These are phyloP conservation scores for Astrocystis sublimbata DNA, from an alignment of 495 filamentous ascomycete genomes.

Conservation along the genomic window DNA sequence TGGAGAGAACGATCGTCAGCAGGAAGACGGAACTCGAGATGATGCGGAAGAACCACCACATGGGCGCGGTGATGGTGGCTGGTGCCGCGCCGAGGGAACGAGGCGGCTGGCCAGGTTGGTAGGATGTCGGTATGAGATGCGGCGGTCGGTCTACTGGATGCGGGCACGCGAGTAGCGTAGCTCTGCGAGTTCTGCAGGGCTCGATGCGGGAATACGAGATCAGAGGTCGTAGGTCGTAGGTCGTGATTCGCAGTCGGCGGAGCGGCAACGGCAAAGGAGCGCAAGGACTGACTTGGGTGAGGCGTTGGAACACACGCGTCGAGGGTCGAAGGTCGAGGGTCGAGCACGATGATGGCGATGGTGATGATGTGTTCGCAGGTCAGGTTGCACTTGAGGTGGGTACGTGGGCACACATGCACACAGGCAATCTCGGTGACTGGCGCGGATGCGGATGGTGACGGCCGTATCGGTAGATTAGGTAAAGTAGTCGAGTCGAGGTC, in stretches of 20 bases:
- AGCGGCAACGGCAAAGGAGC: background rate
- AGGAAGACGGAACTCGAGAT: slow-evolving; percentile 79
- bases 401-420: too few relatives aligned
- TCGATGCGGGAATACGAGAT: background rate
- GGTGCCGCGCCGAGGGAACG: slow-evolving; percentile 36
- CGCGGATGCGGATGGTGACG: background rate
- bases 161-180: too few relatives aligned
- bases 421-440: background rate
- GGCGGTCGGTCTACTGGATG: too few relatives aligned
- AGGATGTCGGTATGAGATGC: background rate
- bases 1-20: slow-evolving; percentile 82
- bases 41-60: slow-evolving; percentile 73
- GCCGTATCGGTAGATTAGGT: background rate
- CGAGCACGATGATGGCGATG: background rate
- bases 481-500: too few relatives aligned
- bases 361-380: background rate
- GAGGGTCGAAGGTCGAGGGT: background rate
- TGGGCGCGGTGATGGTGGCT: slow-evolving; percentile 44
- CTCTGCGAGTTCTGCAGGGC: too few relatives aligned
- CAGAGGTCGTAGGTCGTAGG: background rate
- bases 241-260: background rate
- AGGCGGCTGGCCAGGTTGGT: slow-evolving; percentile 34
- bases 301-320: slow-evolving; percentile 1
- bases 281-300: background rate
- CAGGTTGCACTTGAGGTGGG: background rate